phyloP scores from a whole-genome alignment of 129 eudicot species.

The Calendula officinalis region DNA sequence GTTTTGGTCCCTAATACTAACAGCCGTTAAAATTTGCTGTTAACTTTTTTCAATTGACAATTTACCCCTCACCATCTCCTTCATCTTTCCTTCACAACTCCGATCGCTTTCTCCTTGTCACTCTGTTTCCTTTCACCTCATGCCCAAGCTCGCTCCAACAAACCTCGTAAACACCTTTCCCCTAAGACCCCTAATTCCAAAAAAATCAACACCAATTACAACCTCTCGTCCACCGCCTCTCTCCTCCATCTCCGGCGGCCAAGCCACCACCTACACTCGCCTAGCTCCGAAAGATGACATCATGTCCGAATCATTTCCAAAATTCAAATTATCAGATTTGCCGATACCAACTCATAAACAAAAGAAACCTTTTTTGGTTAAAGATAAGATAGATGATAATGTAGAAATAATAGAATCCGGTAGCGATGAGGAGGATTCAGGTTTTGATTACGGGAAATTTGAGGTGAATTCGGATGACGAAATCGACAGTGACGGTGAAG shows the following conservation, averaged over 20 bases:
- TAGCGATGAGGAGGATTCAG: conserved; percentile 26
- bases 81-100: no score
- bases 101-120: conserved; percentile 29
- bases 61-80: no score
- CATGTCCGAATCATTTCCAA: conserved; percentile 27
- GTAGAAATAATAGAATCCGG: neutral
- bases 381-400: conserved; percentile 1
- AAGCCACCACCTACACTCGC: conserved; percentile 92
- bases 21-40: no score
- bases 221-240: conserved; percentile 27
- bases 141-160: conserved; percentile 43
- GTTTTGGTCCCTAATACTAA: no score
- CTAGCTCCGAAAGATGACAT: conserved; percentile 78
- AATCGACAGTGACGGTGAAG: conserved; percentile 28
- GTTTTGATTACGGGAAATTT: conserved; percentile 48
- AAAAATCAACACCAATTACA: conserved; percentile 31
- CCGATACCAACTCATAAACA: conserved; percentile 5
- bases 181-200: no score
- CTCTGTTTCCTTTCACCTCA: conserved; percentile 34
- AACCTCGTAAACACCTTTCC: conserved; percentile 34
- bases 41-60: no score
- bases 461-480: conserved; percentile 50
- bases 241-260: conserved; percentile 48
- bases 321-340: conserved; percentile 50
- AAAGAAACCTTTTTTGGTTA: conserved; percentile 2